These are phyloP conservation scores for Pyrenula aspistea DNA, from an alignment of 495 filamentous ascomycete species.

Conservation along the genomic window DNA sequence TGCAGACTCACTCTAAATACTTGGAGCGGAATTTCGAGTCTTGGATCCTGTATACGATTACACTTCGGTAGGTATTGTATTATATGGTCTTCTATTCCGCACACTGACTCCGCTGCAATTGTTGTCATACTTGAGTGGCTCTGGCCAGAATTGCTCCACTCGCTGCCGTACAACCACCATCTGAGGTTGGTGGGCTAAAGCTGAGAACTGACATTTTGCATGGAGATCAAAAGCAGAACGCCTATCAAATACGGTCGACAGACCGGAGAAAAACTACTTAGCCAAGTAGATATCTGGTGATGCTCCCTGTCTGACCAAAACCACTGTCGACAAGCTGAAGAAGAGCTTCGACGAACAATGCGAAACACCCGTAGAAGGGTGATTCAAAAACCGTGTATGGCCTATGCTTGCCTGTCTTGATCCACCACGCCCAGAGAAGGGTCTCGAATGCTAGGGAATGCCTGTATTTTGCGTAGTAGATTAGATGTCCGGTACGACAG, in stretches of 20 bases:
- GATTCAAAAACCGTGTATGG: background rate
- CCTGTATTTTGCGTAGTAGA: background rate
- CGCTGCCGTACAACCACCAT: background rate
- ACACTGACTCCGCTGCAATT: too few relatives aligned
- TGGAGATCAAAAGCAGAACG: background rate
- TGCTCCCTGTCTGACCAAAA: background rate
- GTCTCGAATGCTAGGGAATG: background rate
- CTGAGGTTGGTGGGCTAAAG: background rate
- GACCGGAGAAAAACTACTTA: background rate
- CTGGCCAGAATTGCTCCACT: background rate
- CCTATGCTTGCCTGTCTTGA: background rate
- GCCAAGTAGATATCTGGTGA: background rate
- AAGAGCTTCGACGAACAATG: background rate
- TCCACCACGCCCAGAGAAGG: too few relatives aligned
- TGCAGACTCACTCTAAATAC: too few relatives aligned
- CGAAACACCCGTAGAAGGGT: background rate
- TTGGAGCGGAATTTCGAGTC: too few relatives aligned
- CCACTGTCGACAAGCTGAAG: background rate
- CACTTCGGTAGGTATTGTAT: too few relatives aligned
- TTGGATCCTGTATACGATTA: too few relatives aligned
- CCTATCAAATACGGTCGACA: background rate
- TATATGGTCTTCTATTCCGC: too few relatives aligned
- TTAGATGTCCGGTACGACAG: background rate
- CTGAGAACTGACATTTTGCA: background rate
- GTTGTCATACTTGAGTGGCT: too few relatives aligned